Conservation (phyloP, 371 early-diverging fungal genomes). For the Syncephalastrum monosporum region DNA sequence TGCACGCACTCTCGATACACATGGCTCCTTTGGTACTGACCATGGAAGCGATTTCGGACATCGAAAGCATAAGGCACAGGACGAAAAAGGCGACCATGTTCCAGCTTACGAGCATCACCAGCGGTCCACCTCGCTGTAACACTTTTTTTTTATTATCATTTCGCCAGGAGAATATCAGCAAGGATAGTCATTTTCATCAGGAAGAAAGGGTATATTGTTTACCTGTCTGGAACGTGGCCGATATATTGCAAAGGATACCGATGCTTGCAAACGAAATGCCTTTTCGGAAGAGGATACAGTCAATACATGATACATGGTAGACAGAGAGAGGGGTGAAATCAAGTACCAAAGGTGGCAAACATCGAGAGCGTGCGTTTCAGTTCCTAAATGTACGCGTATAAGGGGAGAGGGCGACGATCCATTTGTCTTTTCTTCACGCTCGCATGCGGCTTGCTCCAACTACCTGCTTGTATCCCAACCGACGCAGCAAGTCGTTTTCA, state of each 20-base stretch:
- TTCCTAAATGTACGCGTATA: constrained; percentile 18
- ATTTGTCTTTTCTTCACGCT: background rate
- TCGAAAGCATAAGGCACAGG: constrained; percentile 58
- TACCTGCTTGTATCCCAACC: constrained; percentile 34
- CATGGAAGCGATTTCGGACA: constrained; percentile 75
- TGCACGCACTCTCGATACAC: no score
- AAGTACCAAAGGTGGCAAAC: constrained; percentile 45
- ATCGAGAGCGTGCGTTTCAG: constrained; percentile 34
- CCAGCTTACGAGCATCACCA: constrained; percentile 53
- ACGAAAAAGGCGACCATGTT: constrained; percentile 61
- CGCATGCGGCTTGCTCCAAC: background rate
- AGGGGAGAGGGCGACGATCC: background rate
- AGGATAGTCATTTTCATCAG: background rate
- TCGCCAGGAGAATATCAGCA: background rate
- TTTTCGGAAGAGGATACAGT: constrained; percentile 2
- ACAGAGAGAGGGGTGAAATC: background rate
- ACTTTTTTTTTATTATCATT: constrained; percentile 15
- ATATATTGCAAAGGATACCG: constrained; percentile 43
- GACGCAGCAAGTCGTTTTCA: constrained; percentile 10
- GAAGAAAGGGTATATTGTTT: background rate
- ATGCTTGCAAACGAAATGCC: constrained; percentile 48
- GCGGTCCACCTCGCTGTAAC: constrained; percentile 42
- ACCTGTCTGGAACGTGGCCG: constrained; percentile 49
- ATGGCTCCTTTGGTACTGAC: constrained; percentile 3
- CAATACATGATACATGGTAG: background rate